phyloP scores from a whole-genome alignment of 1,284 basidiomycete species.

The Leccinum pachyderme region DNA sequence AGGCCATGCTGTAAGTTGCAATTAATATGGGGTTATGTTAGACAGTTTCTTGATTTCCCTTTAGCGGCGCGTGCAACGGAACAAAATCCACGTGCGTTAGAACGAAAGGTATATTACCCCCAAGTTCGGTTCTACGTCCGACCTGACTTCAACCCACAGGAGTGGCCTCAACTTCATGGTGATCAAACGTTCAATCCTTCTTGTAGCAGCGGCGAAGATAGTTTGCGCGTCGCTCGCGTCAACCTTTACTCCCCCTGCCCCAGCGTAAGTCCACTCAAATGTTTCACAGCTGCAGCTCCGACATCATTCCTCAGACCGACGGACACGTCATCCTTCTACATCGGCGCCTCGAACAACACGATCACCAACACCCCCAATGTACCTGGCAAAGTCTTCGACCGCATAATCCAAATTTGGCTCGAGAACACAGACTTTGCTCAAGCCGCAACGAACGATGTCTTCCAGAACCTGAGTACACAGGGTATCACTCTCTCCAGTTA shows the following conservation, averaged over 20 bases:
- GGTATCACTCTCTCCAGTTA: constrained; percentile 53
- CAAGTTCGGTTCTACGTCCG: background rate
- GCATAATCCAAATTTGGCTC: constrained; percentile 56
- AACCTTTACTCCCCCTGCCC: constrained; percentile 30
- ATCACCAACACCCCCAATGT: constrained; percentile 26
- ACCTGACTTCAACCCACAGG: background rate
- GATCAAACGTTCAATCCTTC: constrained; percentile 11
- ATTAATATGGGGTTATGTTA: background rate
- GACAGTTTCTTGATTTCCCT: background rate
- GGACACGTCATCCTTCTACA: constrained; percentile 27
- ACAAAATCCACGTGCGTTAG: background rate
- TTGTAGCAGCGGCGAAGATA: constrained; percentile 15
- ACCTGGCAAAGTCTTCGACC: constrained; percentile 50
- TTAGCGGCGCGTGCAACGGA: background rate
- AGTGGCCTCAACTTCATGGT: constrained; percentile 13
- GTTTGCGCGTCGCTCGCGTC: constrained; percentile 28
- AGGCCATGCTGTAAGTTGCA: no score
- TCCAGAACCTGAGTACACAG: constrained; percentile 49
- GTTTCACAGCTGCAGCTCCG: background rate
- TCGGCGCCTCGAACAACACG: constrained; percentile 28
- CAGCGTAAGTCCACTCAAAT: constrained; percentile 20
- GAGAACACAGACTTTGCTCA: constrained; percentile 56
- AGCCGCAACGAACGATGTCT: constrained; percentile 38
- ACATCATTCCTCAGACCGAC: constrained; percentile 24
- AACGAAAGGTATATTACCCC: constrained; percentile 8